These are phyloP conservation scores for Exutisphaerella laricina DNA, from an alignment of 2,329 filamentous ascomycete genomes.

Conservation along the genomic window DNA sequence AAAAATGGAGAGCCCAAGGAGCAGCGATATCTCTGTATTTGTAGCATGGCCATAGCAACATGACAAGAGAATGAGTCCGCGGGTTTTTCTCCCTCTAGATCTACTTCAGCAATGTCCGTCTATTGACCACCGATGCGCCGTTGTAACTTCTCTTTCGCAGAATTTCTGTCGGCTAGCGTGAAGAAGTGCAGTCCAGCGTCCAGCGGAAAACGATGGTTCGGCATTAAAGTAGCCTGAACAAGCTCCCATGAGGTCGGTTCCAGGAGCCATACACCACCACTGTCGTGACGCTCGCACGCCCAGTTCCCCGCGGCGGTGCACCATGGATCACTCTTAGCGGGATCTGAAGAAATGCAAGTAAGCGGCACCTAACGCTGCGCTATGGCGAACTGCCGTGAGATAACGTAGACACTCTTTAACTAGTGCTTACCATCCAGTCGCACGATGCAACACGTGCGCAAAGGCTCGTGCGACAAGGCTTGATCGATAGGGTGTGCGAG, in stretches of 20 bases:
- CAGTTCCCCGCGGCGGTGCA: slow-evolving; percentile 3
- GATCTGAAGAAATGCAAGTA: not conserved
- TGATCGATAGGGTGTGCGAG: slow-evolving; percentile 1
- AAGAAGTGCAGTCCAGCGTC: no score
- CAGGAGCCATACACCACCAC: slow-evolving; percentile 6
- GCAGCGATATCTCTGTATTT: not conserved
- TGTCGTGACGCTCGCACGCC: slow-evolving; percentile 9
- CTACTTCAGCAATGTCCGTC: no score
- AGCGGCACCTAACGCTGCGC: slow-evolving; percentile 3
- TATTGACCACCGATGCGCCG: no score
- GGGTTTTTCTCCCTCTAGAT: no score
- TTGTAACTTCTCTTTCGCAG: no score
- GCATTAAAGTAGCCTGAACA: slow-evolving; percentile 9
- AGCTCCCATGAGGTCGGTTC: slow-evolving; percentile 8
- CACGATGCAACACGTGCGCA: slow-evolving; percentile 1
- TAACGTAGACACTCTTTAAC: not conserved
- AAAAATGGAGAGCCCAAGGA: not conserved
- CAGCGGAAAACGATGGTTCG: slow-evolving; percentile 9
- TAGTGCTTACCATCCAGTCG: slow-evolving; percentile 3
- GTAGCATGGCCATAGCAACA: slow-evolving; percentile 2
- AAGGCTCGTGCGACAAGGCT: not conserved
- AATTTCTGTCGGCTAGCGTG: no score
- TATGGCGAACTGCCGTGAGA: slow-evolving; percentile 1
- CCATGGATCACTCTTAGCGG: slow-evolving; percentile 6
- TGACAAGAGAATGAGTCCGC: not conserved